Percentiles rank a stretch among this genome's conserved stretches.
Evolutionary conservation across 2,329 filamentous ascomycete genomes (phyloP).

Genomic region (Aspergillus ochraceoroseus): DNA sequence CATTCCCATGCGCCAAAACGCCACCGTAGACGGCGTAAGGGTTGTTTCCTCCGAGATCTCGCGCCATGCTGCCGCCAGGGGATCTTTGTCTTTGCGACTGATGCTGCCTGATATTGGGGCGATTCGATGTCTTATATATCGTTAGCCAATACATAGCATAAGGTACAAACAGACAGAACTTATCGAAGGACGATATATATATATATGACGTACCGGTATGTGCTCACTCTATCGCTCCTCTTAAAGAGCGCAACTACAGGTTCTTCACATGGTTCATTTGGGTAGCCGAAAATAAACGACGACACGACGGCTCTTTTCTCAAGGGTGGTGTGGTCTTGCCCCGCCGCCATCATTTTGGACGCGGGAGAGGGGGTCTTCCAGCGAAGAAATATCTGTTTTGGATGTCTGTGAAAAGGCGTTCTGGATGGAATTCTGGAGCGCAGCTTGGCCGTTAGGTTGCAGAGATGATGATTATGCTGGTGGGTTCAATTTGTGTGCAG

Average conservation of each 20-base stretch:
- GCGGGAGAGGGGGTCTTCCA: no score
- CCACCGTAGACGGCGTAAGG: constrained; percentile 47
- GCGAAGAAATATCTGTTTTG: no score
- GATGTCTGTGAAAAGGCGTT: not conserved
- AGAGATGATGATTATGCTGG: no score
- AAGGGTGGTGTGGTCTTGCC: constrained; percentile 18
- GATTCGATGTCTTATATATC: constrained; percentile 44
- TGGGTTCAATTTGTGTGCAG: no score
- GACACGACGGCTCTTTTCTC: constrained; percentile 41
- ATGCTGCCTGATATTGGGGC: constrained; percentile 61
- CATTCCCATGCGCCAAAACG: constrained; percentile 54
- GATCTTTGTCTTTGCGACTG: constrained; percentile 49
- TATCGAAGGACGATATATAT: not conserved
- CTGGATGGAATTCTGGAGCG: no score
- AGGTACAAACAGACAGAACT: not conserved
- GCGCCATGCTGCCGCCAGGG: constrained; percentile 56
- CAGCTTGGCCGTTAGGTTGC: no score
- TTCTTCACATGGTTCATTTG: constrained; percentile 17
- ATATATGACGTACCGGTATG: constrained; percentile 49
- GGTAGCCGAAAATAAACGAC: constrained; percentile 40
- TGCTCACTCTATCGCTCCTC: constrained; percentile 55
- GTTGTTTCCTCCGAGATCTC: constrained; percentile 61
- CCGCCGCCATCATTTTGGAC: constrained; percentile 11
- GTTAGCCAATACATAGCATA: not conserved
- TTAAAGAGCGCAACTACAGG: constrained; percentile 58